Evolutionary conservation across 2,329 filamentous ascomycete species (phyloP).

Genomic region (Cephalotrichum gorgonifer): DNA sequence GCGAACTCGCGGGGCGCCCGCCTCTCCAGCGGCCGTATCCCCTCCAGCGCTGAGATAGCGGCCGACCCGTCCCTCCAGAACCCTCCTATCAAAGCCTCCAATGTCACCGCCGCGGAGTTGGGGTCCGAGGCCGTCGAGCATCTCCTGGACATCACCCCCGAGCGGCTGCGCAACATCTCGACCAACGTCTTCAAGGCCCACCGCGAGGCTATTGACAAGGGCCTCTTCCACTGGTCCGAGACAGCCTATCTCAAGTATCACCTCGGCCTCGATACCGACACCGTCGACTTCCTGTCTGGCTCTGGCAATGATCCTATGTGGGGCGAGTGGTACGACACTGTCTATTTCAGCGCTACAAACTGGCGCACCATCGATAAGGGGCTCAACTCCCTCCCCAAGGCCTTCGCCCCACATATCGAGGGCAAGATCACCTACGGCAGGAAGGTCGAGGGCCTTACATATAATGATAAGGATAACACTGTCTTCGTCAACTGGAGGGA

Average conservation of each 20-base stretch:
- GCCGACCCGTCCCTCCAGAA: conserved; percentile 29
- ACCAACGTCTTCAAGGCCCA: conserved; percentile 30
- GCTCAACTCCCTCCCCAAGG: conserved; percentile 44
- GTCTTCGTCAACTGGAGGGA: conserved; percentile 49
- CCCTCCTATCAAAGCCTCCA: conserved; percentile 4
- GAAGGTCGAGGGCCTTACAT: conserved; percentile 44
- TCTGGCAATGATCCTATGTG: conserved; percentile 11
- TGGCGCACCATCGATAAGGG: conserved; percentile 39
- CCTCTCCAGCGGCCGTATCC: conserved; percentile 39
- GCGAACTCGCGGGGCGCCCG: conserved; percentile 33
- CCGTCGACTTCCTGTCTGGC: conserved; percentile 23
- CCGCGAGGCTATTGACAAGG: conserved; percentile 26
- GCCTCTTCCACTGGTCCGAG: conserved; percentile 55
- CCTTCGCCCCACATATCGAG: conserved; percentile 51
- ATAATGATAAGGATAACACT: conserved; percentile 36
- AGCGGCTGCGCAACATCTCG: conserved; percentile 24
- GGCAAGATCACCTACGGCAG: conserved; percentile 45
- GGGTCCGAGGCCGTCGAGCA: conserved; percentile 23
- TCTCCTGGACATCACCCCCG: conserved; percentile 16
- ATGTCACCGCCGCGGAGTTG: conserved; percentile 12
- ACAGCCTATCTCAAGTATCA: conserved; percentile 49
- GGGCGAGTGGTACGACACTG: conserved; percentile 12
- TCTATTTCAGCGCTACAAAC: conserved; percentile 12
- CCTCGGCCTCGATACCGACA: conserved; percentile 38
- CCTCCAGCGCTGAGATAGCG: conserved; percentile 35